These are phyloP conservation scores for Gossypium gossypioides DNA, from an alignment of 441 rosid species.

Conservation along the genomic window DNA sequence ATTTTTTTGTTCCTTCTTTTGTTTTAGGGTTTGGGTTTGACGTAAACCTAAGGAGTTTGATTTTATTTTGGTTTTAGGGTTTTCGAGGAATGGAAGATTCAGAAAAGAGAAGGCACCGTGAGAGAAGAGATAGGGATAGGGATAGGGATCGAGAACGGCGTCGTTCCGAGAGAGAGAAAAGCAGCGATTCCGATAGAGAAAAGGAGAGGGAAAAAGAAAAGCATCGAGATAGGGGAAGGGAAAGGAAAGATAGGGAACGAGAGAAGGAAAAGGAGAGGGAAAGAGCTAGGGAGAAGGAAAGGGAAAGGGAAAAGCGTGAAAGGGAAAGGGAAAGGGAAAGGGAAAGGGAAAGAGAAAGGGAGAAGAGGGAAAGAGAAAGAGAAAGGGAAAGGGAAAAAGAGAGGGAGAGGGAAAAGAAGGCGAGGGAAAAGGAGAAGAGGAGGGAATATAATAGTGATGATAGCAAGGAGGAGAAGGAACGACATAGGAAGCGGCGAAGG, in stretches of 20 bases:
- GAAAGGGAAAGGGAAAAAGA: constrained; percentile 39
- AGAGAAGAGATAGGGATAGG: constrained; percentile 22
- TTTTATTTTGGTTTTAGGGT: neutral
- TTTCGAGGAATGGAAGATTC: constrained; percentile 19
- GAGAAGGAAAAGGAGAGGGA: constrained; percentile 14
- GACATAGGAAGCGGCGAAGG: constrained; percentile 26
- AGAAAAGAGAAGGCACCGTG: constrained; percentile 38
- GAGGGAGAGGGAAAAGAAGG: constrained; percentile 36
- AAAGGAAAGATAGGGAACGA: constrained; percentile 22
- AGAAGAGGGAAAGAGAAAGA: constrained; percentile 6
- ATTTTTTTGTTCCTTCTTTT: neutral
- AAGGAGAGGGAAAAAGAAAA: constrained; percentile 22
- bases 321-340: constrained; percentile 18
- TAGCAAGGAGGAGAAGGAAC: constrained; percentile 27
- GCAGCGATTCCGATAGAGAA: constrained; percentile 33
- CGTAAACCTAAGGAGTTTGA: neutral
- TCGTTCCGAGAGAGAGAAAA: constrained; percentile 28
- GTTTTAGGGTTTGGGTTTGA: neutral
- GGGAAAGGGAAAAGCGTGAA: constrained; percentile 10
- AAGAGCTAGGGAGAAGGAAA: neutral
- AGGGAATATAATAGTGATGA: constrained; percentile 33
- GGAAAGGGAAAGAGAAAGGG: constrained; percentile 20
- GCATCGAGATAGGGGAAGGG: constrained; percentile 21
- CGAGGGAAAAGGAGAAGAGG: constrained; percentile 41
- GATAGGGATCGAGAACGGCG: constrained; percentile 35